Conservation (phyloP, 176 grass and related monocot genomes). For the Phoenix roebelenii region DNA sequence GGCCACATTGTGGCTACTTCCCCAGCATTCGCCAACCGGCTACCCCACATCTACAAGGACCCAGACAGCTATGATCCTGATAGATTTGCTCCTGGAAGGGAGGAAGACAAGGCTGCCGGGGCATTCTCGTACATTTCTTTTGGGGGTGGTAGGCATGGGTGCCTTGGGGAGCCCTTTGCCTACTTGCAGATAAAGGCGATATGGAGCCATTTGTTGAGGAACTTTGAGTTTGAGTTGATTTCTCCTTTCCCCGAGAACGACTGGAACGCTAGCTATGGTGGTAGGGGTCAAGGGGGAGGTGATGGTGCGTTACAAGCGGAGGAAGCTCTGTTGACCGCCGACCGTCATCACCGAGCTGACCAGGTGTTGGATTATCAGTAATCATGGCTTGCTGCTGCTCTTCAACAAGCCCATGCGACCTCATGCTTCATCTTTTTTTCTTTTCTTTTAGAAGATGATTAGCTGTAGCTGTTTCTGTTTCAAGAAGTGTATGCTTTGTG, state of each 20-base stretch:
- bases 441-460: no score
- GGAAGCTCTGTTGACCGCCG: slow-evolving; percentile 42
- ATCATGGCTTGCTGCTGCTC: no score
- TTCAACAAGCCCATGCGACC: no score
- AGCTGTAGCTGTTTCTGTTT: no score
- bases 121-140: slow-evolving; percentile 96
- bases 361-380: no score
- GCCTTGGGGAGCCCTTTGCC: slow-evolving; percentile 83
- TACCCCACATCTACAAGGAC: slow-evolving; percentile 75
- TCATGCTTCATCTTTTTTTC: no score
- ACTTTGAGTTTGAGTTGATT: slow-evolving; percentile 89
- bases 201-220: slow-evolving; percentile 82
- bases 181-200: slow-evolving; percentile 96
- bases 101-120: slow-evolving; percentile 83
- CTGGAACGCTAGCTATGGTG: slow-evolving; percentile 91
- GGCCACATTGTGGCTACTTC: slow-evolving; percentile 93
- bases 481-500: no score
- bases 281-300: slow-evolving; percentile 80
- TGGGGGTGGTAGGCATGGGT: slow-evolving; percentile 76
- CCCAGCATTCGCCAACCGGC: slow-evolving; percentile 80
- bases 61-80: slow-evolving; percentile 72
- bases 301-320: slow-evolving; percentile 80
- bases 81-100: slow-evolving; percentile 57
- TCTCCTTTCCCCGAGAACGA: slow-evolving; percentile 81
- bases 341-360: no score